A percentile compares a stretch with the other conserved stretches of the same genome.
These are phyloP conservation scores for Daldinia caldariorum DNA, from an alignment of 495 filamentous ascomycete species.

Conservation along the genomic window DNA sequence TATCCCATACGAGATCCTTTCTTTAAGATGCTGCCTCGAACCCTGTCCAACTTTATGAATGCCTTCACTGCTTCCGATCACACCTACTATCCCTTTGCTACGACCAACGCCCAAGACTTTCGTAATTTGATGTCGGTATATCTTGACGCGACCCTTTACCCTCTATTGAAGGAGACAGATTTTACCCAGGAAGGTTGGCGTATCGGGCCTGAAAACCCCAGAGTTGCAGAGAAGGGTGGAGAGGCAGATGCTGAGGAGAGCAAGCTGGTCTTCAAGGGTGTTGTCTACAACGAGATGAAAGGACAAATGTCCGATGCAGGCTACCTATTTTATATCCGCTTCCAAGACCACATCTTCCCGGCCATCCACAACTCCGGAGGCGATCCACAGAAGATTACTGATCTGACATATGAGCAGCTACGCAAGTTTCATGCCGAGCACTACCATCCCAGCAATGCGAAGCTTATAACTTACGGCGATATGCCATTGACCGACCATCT, in stretches of 20 bases:
- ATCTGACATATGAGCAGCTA: constrained; percentile 87
- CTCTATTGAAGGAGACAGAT: constrained; percentile 86
- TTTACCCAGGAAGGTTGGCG: constrained; percentile 98
- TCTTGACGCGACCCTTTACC: constrained; percentile 90
- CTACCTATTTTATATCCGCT: constrained; percentile 93
- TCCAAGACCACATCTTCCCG: constrained; percentile 93
- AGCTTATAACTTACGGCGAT: constrained; percentile 93
- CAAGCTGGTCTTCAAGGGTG: constrained; percentile 92
- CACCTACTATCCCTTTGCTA: constrained; percentile 98
- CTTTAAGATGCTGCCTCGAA: constrained; percentile 99
- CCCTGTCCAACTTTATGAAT: constrained; percentile 99
- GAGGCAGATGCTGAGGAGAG: constrained; percentile 55
- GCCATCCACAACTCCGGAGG: constrained; percentile 95
- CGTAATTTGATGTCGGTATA: constrained; percentile 97
- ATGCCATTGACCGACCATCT: constrained; percentile 86
- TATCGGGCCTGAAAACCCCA: constrained; percentile 88
- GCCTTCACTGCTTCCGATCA: constrained; percentile 96
- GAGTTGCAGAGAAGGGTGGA: constrained; percentile 54
- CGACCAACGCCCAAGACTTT: constrained; percentile 95
- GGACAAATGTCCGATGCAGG: constrained; percentile 97
- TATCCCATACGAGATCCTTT: constrained; percentile 97
- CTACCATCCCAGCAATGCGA: constrained; percentile 97
- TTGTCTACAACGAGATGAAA: constrained; percentile 99
- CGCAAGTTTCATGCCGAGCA: constrained; percentile 86
- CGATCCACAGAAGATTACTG: constrained; percentile 94